Base-by-base conservation (phyloP, 116 monocot species). In the Iris pallida region DNA sequence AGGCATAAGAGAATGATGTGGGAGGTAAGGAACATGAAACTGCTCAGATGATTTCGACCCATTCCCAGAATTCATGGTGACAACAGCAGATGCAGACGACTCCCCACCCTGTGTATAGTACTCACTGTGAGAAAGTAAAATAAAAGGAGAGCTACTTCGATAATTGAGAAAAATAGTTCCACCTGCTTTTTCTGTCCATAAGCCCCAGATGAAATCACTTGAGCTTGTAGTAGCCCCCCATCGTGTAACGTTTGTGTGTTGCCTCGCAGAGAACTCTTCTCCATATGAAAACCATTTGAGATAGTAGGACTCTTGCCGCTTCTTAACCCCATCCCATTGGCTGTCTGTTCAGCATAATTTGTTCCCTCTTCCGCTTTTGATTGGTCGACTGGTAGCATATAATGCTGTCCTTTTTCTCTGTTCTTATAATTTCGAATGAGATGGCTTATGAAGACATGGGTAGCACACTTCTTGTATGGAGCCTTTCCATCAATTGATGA, bases 381-480 rank as follows among this genome's bases (percentile, higher is more conserved):
- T 45, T 70, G 60, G 20, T 54, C 48, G 4, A 5, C 1, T 61
- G 59, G 53, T 1, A 63, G 44, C 8, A 42, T 47, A 5, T 20
- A 19, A 10, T 47, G 59, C 0, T 16, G 12, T 57, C 40, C 51
- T 30, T 74, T 73, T 55, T 74, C 77, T 8, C 15, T 14, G 4
- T 68, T 68, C 46, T 85, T 80, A 65, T 68, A 53, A 54, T 64
- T 63, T 47, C 47, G 65, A 42, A 85, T 81, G 16, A 81, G 59
- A 75, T 60, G 78, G 71, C 78, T 64, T 55, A 81, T 80, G 49
- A 47, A 49, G 16, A 85, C 77, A 61, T 85, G 85, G 58, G 61
- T 77, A 47, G 52, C 16, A 72, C 71, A 77, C 57, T 52, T 77
- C 57, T 56, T 80, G 80, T 74, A 78, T 8, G 59, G 13, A 16